Base-by-base conservation (phyloP, 306 rosid genomes). In the Pyrus betulifolia region DNA sequence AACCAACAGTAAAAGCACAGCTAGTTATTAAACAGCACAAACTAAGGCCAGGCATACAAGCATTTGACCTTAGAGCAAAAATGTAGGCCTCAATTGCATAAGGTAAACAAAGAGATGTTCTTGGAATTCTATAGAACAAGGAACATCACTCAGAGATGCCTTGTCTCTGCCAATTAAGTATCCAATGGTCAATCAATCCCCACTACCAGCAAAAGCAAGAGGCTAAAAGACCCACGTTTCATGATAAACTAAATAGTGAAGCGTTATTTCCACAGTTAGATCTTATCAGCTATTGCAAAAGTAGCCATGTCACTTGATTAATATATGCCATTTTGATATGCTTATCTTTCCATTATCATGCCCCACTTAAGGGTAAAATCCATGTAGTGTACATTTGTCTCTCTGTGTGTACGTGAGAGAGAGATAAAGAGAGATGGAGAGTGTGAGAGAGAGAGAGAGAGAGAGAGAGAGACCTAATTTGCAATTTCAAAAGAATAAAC, bases 401-500 rank as follows among this genome's bases (percentile, higher is more conserved):
- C 23, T 69, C 15, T 27, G 6, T 42, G 7, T 18, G 19, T 8
- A 22, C 45, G 38, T 2, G 27, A 1, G 22, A 14, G 72, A 40
- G 23, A 9, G 44, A 1, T n/a, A 38, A 70, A 25, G 30, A 62
- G 23, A 38, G 62, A 68, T 2, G 3, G 30, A 28, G 30, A 28
- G 4, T 5, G 55, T n/a, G n/a, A 38, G 72, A 30, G 30, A 62
- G 27, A 38, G 62, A 68, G 76, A 75, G 72, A 70, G 58, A 38
- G 72, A 25, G 30, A 62, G 28, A 38, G 62, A 68, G 74, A 75
- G 72, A 70, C 59, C 70, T 18, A 77, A 30, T 31, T 78, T 70
- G 74, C 30, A 74, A 67, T 73, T 76, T 87, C 71, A 74, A 40
- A 77, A 85, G 79, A 67, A 69, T 57, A 65, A 57, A 71, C 10